Evolutionary conservation across 306 rosid genomes (phyloP).

Genomic region (Trifolium pratense): DNA sequence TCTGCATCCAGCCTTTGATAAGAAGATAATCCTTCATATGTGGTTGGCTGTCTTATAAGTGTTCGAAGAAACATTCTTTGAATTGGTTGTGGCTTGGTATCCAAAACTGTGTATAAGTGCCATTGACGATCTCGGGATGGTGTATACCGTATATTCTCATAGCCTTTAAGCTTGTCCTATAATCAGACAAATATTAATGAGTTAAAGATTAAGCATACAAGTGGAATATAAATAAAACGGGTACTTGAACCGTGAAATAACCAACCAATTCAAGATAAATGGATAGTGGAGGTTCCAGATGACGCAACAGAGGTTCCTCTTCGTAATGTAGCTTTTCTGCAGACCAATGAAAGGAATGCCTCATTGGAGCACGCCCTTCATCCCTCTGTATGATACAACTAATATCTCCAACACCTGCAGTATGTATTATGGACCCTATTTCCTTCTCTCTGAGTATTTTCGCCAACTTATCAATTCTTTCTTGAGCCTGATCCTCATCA

Average conservation of each 20-base stretch:
- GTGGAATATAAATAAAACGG: conserved; percentile 25
- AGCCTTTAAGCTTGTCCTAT: conserved; percentile 94
- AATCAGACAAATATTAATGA: conserved; percentile 40
- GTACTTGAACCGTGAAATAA: conserved; percentile 41
- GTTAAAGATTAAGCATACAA: conserved; percentile 41
- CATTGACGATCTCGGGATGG: conserved; percentile 98
- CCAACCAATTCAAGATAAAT: conserved; percentile 98
- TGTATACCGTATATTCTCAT: conserved; percentile 74
- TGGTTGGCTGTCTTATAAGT: conserved; percentile 85
- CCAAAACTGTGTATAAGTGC: conserved; percentile 89
- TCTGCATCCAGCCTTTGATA: conserved; percentile 64
- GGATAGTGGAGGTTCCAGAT: conserved; percentile 96
- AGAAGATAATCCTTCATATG: conserved; percentile 70
- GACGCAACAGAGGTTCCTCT: conserved; percentile 95
- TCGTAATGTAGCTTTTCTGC: conserved; percentile 70
- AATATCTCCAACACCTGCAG: conserved; percentile 85
- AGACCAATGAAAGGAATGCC: conserved; percentile 99
- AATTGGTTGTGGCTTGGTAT: conserved; percentile 64
- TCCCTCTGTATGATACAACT: conserved; percentile 98
- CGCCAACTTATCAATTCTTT: conserved; percentile 87
- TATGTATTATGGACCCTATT: conserved; percentile 66
- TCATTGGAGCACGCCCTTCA: conserved; percentile 99
- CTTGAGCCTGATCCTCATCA: conserved; percentile 98
- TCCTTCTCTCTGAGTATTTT: conserved; percentile 87
- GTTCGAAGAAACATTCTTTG: conserved; percentile 97